These are phyloP conservation scores for Allium fistulosum DNA, from an alignment of 106 monocot species.

Conservation along the genomic window DNA sequence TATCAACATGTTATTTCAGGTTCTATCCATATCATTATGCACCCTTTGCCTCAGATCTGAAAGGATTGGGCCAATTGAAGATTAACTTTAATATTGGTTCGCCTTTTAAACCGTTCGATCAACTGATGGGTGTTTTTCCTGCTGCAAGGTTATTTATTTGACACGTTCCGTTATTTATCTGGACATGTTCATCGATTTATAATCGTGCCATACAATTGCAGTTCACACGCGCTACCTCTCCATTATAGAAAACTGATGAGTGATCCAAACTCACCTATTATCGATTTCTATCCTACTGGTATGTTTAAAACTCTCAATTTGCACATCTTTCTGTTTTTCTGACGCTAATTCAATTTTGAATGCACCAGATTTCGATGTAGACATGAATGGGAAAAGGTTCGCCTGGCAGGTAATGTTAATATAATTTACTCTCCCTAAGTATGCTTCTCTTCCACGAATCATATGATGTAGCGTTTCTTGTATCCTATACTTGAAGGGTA, in stretches of 20 bases:
- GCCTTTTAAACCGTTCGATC: conserved; percentile 90
- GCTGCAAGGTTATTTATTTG: conserved; percentile 68
- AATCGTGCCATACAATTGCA: conserved; percentile 19
- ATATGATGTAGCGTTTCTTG: conserved; percentile 2
- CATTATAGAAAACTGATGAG: conserved; percentile 77
- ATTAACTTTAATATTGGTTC: conserved; percentile 69
- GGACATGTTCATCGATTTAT: too few relatives aligned
- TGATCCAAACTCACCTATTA: conserved; percentile 74
- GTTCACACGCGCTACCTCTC: conserved; percentile 90
- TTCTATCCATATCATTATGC: conserved; percentile 99
- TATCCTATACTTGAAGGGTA: conserved; percentile 33
- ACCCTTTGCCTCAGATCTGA: conserved; percentile 95
- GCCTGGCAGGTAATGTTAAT: conserved; percentile 77
- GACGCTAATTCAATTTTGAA: neutral
- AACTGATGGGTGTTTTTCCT: conserved; percentile 98
- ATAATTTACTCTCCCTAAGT: conserved; percentile 3
- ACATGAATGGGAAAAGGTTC: conserved; percentile 98
- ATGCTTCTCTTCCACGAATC: neutral
- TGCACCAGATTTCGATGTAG: conserved; percentile 90
- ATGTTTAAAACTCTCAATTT: conserved; percentile 8
- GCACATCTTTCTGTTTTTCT: neutral
- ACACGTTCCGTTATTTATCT: neutral
- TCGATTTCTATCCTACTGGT: conserved; percentile 97
- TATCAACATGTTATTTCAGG: conserved; percentile 30
- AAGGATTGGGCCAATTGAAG: conserved; percentile 42